Conservation (phyloP, 805 yeast species). For the Saccharomycopsis synnaedendra region DNA sequence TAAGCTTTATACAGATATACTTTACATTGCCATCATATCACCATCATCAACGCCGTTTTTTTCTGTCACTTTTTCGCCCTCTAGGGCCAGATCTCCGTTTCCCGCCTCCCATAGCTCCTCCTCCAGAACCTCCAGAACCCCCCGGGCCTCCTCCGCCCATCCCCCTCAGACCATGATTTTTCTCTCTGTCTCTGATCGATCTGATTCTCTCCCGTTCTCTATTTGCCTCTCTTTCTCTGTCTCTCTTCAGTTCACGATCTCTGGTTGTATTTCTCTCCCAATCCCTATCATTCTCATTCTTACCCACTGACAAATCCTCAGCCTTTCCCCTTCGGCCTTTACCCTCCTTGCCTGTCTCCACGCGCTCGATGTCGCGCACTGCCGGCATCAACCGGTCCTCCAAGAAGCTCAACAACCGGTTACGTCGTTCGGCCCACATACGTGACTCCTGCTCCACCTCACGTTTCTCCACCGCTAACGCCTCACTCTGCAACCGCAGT, state of each 20-base stretch:
- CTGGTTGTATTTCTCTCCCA: not conserved
- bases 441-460: conserved; percentile 3
- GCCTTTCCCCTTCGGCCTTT: not conserved
- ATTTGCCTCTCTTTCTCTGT: too few relatives aligned
- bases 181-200: too few relatives aligned
- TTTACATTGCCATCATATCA: too few relatives aligned
- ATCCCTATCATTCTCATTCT: not conserved
- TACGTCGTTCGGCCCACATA: conserved; percentile 12
- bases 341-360: conserved; percentile 1
- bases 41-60: too few relatives aligned
- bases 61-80: too few relatives aligned
- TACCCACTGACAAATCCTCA: not conserved
- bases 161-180: too few relatives aligned
- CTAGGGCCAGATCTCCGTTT: too few relatives aligned
- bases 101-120: too few relatives aligned
- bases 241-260: not conserved
- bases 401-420: conserved; percentile 8
- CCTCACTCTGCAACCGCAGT: conserved; percentile 5
- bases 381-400: conserved; percentile 7
- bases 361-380: conserved; percentile 1
- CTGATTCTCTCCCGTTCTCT: too few relatives aligned
- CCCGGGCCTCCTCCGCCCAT: too few relatives aligned
- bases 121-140: too few relatives aligned
- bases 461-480: conserved; percentile 1
- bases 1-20: too few relatives aligned